These are phyloP conservation scores for Alisma plantagoaquatica DNA, from an alignment of 106 monocot species.

Conservation along the genomic window DNA sequence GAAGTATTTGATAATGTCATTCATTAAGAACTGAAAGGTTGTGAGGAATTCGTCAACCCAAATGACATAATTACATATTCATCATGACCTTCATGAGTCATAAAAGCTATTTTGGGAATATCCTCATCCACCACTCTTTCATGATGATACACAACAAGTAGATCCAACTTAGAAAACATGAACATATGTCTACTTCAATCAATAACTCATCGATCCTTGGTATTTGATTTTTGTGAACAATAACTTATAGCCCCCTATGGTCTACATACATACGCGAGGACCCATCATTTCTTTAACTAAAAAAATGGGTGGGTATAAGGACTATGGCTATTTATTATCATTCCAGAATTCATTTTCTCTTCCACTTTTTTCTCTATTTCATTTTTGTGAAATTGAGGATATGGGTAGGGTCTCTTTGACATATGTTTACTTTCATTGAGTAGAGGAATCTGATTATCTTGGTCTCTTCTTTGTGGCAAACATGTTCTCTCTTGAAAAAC, in stretches of 20 bases:
- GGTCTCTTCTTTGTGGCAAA: not conserved
- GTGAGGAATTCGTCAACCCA: not conserved
- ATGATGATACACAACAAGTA: not conserved
- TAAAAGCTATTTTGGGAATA: not conserved
- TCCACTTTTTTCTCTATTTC: too few species aligned
- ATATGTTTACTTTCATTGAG: not conserved
- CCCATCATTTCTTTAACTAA: conserved; percentile 8
- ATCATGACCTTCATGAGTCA: conserved; percentile 4
- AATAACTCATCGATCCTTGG: conserved; percentile 6
- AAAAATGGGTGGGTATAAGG: not conserved
- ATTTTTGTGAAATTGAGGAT: too few species aligned
- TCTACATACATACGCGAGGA: conserved; percentile 5
- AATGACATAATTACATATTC: conserved; percentile 2
- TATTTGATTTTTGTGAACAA: not conserved
- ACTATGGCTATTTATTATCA: not conserved
- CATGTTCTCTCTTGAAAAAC: too few species aligned
- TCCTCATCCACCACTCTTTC: not conserved
- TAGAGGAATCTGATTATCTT: not conserved
- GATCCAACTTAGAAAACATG: conserved; percentile 10
- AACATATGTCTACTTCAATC: not conserved
- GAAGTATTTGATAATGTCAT: not conserved
- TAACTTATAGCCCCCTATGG: too few species aligned
- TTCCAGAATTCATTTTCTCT: too few species aligned
- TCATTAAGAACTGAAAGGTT: not conserved
- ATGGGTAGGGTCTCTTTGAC: too few species aligned